A percentile compares a stretch with the other conserved stretches of the same genome.
Evolutionary conservation across 2,329 filamentous ascomycete genomes (phyloP).

Genomic region (Phialophora macrospora): DNA sequence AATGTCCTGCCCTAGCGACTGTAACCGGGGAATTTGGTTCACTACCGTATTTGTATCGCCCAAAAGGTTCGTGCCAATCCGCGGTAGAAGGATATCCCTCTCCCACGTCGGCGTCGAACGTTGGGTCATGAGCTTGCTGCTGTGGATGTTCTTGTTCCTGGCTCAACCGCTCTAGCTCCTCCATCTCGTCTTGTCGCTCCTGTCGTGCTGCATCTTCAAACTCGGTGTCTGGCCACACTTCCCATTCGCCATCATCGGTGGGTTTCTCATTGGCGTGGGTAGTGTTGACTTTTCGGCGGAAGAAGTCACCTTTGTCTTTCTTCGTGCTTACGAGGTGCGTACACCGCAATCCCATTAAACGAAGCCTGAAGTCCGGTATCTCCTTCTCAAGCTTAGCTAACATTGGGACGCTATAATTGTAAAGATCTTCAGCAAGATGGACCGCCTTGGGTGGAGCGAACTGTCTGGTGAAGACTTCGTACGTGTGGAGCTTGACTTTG

Average conservation of each 20-base stretch:
- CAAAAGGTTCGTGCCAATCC: constrained; percentile 41
- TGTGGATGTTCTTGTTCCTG: constrained; percentile 55
- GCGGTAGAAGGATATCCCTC: constrained; percentile 19
- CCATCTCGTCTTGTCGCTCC: constrained; percentile 64
- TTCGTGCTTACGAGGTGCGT: constrained; percentile 87
- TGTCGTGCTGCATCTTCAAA: constrained; percentile 66
- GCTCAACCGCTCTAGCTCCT: constrained; percentile 65
- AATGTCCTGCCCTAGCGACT: constrained; percentile 21
- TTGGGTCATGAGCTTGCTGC: constrained; percentile 37
- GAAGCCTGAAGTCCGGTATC: constrained; percentile 74
- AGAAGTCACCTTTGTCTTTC: constrained; percentile 79
- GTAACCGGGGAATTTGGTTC: constrained; percentile 34
- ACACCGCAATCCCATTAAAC: constrained; percentile 86
- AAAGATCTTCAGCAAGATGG: constrained; percentile 77
- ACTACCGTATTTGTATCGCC: constrained; percentile 38
- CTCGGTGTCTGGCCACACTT: constrained; percentile 70
- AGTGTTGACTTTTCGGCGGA: constrained; percentile 57
- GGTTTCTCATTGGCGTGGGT: constrained; percentile 36
- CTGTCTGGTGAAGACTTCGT: constrained; percentile 87
- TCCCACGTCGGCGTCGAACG: background rate
- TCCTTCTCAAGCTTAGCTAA: constrained; percentile 83
- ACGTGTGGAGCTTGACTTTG: constrained; percentile 93
- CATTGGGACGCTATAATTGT: constrained; percentile 80
- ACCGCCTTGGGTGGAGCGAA: constrained; percentile 74
- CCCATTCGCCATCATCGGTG: constrained; percentile 61